Evolutionary conservation across 768 basidiomycete species (phyloP).

Genomic region (Multifurca ochricompacta): DNA sequence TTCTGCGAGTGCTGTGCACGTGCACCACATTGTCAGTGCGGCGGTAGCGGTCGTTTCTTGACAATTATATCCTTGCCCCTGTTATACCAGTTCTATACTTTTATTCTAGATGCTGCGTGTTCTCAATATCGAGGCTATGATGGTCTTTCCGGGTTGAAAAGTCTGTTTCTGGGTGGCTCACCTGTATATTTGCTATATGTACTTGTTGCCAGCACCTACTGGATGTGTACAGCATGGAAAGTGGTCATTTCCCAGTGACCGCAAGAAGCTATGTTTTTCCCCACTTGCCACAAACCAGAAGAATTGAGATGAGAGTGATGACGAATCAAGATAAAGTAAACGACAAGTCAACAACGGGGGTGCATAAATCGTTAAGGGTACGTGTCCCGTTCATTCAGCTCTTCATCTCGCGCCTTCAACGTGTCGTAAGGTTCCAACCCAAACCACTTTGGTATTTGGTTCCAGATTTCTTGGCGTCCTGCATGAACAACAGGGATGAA

Average conservation of each 20-base stretch:
- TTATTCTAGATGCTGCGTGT: background rate
- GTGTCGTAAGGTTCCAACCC: conserved; percentile 6
- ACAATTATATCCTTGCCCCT: background rate
- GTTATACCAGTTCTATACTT: conserved; percentile 2
- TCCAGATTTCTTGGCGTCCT: conserved; percentile 57
- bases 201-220: background rate
- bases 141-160: background rate
- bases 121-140: background rate
- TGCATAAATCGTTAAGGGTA: background rate
- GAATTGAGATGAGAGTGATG: too few relatives aligned
- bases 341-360: background rate
- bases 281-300: too few relatives aligned
- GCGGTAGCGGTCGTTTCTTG: conserved; percentile 8
- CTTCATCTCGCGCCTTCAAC: conserved; percentile 15
- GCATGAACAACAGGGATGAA: conserved; percentile 35
- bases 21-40: background rate
- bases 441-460: conserved; percentile 55
- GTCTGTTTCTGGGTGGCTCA: background rate
- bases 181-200: conserved; percentile 10
- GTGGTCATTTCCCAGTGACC: too few relatives aligned
- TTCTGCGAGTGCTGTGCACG: background rate
- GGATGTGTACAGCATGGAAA: background rate
- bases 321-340: background rate
- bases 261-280: too few relatives aligned
- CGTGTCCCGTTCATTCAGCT: conserved; percentile 14